phyloP scores from a whole-genome alignment of 768 basidiomycete species.

The Porphyrellus cyaneotinctus region DNA sequence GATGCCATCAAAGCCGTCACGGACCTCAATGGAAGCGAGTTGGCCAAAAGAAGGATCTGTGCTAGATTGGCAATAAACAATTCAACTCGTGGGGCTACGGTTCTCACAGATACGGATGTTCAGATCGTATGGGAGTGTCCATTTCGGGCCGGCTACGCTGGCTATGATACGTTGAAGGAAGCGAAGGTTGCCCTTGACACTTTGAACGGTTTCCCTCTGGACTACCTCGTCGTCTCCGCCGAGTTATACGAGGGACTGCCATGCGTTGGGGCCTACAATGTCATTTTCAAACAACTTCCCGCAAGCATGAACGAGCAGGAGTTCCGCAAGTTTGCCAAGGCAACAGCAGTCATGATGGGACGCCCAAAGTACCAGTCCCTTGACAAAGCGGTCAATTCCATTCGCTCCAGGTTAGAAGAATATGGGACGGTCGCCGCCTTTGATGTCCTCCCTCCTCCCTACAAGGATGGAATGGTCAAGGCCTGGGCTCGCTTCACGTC shows the following conservation, averaged over 20 bases:
- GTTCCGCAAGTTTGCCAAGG: slow-evolving; percentile 43
- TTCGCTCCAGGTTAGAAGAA: slow-evolving; percentile 36
- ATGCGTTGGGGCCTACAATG: slow-evolving; percentile 53
- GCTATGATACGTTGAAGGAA: slow-evolving; percentile 47
- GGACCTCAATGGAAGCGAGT: slow-evolving; percentile 43
- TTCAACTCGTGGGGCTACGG: slow-evolving; percentile 31
- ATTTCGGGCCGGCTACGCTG: slow-evolving; percentile 52
- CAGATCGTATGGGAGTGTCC: slow-evolving; percentile 61
- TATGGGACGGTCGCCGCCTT: slow-evolving; percentile 40
- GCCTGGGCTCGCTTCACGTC: slow-evolving; percentile 56
- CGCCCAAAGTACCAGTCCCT: slow-evolving; percentile 43
- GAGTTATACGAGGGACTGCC: slow-evolving; percentile 54
- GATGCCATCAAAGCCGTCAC: slow-evolving; percentile 53
- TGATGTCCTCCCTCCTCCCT: slow-evolving; percentile 48
- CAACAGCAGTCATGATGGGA: slow-evolving; percentile 49
- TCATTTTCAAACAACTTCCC: slow-evolving; percentile 57
- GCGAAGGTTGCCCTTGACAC: slow-evolving; percentile 50
- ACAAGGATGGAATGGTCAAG: slow-evolving; percentile 43
- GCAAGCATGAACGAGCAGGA: slow-evolving; percentile 37
- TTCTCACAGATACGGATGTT: slow-evolving; percentile 51
- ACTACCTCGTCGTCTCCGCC: slow-evolving; percentile 44
- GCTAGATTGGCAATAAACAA: slow-evolving; percentile 45
- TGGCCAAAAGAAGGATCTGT: slow-evolving; percentile 39
- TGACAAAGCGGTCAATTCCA: slow-evolving; percentile 33
- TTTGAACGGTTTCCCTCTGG: slow-evolving; percentile 35